Conservation (phyloP, 768 basidiomycete genomes). For the Auricularia auricula-judae region DNA sequence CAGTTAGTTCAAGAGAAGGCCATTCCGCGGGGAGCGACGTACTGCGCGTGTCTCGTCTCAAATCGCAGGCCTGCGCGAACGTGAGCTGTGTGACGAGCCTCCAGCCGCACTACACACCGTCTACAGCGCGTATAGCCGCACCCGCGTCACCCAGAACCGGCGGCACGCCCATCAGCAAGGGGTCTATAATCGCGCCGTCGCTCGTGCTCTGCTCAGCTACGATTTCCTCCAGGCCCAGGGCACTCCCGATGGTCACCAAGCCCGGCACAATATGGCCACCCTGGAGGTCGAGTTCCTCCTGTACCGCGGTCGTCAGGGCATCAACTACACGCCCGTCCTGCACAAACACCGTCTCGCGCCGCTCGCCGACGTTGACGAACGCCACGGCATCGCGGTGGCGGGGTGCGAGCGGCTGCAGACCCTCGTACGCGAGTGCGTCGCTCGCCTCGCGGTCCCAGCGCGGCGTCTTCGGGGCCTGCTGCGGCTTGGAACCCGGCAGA, state of each 20-base stretch:
- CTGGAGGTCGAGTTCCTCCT: constrained; percentile 38
- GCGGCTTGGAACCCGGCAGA: constrained; percentile 34
- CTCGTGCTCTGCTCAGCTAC: constrained; percentile 51
- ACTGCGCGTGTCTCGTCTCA: constrained; percentile 24
- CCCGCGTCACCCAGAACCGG: constrained; percentile 23
- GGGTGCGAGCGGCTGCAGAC: constrained; percentile 55
- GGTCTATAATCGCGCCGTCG: constrained; percentile 54
- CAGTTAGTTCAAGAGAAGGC: constrained; percentile 3
- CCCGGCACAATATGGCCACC: constrained; percentile 60
- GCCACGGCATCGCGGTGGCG: constrained; percentile 25
- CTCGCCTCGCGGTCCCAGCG: constrained; percentile 51
- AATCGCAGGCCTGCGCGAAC: constrained; percentile 14
- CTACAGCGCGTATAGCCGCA: constrained; percentile 47
- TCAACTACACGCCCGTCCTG: neutral
- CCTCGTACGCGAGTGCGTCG: constrained; percentile 47
- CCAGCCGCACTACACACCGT: constrained; percentile 13
- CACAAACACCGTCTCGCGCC: constrained; percentile 7
- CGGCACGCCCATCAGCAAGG: constrained; percentile 29
- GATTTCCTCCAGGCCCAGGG: constrained; percentile 63
- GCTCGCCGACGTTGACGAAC: constrained; percentile 42
- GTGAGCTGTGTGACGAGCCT: neutral
- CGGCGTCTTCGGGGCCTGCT: constrained; percentile 43
- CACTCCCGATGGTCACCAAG: constrained; percentile 51
- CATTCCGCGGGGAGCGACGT: constrained; percentile 4
- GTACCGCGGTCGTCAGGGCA: constrained; percentile 23